phyloP scores from a whole-genome alignment of 2,329 filamentous ascomycete species.

The Trichophaea hybrida region DNA sequence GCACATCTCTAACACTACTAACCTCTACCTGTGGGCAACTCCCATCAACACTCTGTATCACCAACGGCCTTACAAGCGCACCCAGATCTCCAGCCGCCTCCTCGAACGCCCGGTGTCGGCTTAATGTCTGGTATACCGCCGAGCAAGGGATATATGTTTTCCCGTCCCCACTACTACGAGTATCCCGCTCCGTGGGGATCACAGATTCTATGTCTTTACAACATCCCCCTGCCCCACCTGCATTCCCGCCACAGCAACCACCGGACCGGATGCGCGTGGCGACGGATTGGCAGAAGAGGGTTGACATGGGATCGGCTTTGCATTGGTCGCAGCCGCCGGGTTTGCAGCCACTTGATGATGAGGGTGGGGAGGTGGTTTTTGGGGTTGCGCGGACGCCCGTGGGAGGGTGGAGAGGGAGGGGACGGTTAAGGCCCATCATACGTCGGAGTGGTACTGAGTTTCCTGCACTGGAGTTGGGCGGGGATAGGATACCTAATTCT shows the following conservation, averaged over 20 bases:
- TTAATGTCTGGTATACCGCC: conserved; percentile 26
- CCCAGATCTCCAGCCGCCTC: conserved; percentile 25
- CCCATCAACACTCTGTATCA: conserved; percentile 19
- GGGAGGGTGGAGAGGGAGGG: conserved; percentile 12
- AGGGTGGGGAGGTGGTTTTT: conserved; percentile 25
- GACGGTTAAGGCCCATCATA: conserved; percentile 5
- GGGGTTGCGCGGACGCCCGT: neutral
- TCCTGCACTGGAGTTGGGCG: neutral
- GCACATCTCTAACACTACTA: conserved; percentile 25
- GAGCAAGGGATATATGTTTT: conserved; percentile 26
- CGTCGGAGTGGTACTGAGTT: neutral
- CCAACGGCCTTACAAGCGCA: conserved; percentile 24
- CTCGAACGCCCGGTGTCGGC: conserved; percentile 26
- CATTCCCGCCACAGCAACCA: conserved; percentile 23
- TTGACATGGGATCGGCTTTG: conserved; percentile 60
- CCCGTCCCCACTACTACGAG: neutral
- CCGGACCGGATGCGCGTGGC: conserved; percentile 38
- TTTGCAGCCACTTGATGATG: conserved; percentile 38
- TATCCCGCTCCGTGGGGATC: neutral
- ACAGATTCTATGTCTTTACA: conserved; percentile 13
- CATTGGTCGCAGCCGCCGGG: conserved; percentile 71
- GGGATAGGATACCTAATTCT: neutral
- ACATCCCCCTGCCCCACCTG: conserved; percentile 19
- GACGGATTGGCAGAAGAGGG: conserved; percentile 68
- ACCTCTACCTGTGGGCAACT: conserved; percentile 26